Base-by-base conservation (phyloP, 176 grass and related monocot genomes). In the Oryza brachyantha region DNA sequence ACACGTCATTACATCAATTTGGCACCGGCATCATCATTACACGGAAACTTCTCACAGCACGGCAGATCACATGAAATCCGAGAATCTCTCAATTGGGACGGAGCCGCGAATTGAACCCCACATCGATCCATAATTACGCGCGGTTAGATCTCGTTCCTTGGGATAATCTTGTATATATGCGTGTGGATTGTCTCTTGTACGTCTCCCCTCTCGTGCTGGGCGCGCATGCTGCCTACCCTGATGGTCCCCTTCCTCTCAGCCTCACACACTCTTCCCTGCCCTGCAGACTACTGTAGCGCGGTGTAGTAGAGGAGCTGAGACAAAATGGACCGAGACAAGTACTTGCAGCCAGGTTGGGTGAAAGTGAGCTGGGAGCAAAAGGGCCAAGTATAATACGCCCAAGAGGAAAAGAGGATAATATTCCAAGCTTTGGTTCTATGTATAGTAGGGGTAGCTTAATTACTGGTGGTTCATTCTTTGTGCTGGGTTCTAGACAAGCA, bases 61-160 rank as follows among this genome's bases (percentile, higher is more conserved):
- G 24, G 19, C 32, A 37, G 57, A 21, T 9, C 42, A 66, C 60
- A 27, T 4, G 69, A 34, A 29, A 62, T 29, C 45, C 29, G n/a
- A 37, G 13, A 7, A 55, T 42, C 84, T 42, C 84, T 66, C 62
- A 16, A 43, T 43, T 7, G 17, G 12, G 43, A 39, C 32, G 50
- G 29, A 24, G 41, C 31, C 45, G 0, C 29, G 4, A 74, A n/a
- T n/a, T 52, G 48, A 21, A 24, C 84, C 70, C 62, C 84, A 75
- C 84, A 48, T n/a, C 50, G 62, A 81, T 75, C 50, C 70, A 81
- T 75, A 24, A 80, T 24, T 29, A 74, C 69, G 26, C 55, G 41
- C 48, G 46, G 61, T 66, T 60, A 17, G 21, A 79, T 43, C 54
- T 55, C 29, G 11, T 5, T 25, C 37, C 60, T 13, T 65, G 31